Conservation (phyloP, 2,329 filamentous ascomycete genomes). For the Xylaria sp. region DNA sequence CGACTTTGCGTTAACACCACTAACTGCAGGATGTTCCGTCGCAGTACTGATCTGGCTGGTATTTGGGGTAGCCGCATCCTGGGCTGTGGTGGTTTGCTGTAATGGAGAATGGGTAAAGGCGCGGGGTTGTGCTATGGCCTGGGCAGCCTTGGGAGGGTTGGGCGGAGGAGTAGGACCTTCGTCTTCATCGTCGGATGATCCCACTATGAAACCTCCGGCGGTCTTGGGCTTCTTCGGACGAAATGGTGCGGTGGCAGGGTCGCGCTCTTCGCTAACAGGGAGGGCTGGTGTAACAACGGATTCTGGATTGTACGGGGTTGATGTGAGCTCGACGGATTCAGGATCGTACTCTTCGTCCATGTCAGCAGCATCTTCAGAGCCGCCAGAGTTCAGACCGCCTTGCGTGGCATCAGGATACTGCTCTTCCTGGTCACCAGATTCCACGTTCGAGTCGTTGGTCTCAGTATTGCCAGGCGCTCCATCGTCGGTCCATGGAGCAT, state of each 20-base stretch:
- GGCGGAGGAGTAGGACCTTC: constrained; percentile 44
- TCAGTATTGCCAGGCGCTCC: constrained; percentile 65
- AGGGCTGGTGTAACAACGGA: constrained; percentile 52
- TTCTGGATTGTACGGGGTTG: constrained; percentile 61
- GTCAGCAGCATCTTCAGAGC: constrained; percentile 60
- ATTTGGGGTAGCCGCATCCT: constrained; percentile 28
- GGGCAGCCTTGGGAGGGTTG: constrained; percentile 40
- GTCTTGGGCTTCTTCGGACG: constrained; percentile 68
- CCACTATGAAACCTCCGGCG: constrained; percentile 68
- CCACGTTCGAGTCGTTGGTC: constrained; percentile 63
- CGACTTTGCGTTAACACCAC: constrained; percentile 39
- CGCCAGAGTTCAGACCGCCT: constrained; percentile 57
- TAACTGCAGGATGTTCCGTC: constrained; percentile 23
- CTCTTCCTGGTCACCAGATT: constrained; percentile 66
- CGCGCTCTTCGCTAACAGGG: constrained; percentile 47
- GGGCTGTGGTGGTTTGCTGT: constrained; percentile 40
- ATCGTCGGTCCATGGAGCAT: constrained; percentile 58
- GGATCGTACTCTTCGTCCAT: constrained; percentile 61
- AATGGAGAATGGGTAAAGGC: constrained; percentile 42
- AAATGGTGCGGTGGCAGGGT: constrained; percentile 48
- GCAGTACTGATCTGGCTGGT: constrained; percentile 36
- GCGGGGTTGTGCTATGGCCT: constrained; percentile 39
- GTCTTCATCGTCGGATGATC: constrained; percentile 69
- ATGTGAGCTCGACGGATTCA: constrained; percentile 56
- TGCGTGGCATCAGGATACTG: constrained; percentile 56